Evolutionary conservation across 805 yeast genomes (phyloP).

Genomic region (Ogataea haglerorum): DNA sequence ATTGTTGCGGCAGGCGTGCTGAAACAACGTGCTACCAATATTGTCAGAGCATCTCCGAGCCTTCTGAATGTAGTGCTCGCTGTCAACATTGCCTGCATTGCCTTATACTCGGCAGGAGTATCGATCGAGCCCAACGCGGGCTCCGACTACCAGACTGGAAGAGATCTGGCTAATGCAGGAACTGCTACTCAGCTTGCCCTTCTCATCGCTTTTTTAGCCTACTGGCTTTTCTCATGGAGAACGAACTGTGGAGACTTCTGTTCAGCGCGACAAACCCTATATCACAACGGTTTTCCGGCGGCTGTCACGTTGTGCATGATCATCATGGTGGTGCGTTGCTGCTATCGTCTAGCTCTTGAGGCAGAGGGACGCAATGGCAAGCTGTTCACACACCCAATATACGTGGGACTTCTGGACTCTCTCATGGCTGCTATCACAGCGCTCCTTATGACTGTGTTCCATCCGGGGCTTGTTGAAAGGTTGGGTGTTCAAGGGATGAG

Average conservation of each 20-base stretch:
- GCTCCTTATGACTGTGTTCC: constrained; percentile 46
- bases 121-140: constrained; percentile 33
- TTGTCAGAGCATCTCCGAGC: neutral
- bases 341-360: constrained; percentile 69
- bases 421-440: constrained; percentile 54
- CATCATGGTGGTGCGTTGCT: constrained; percentile 60
- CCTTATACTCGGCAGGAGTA: constrained; percentile 41
- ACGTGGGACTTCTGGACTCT: constrained; percentile 58
- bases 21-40: constrained; percentile 25
- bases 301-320: constrained; percentile 44
- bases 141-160: constrained; percentile 44
- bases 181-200: constrained; percentile 68
- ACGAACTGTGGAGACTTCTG: neutral
- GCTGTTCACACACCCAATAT: constrained; percentile 57
- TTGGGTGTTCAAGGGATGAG: neutral
- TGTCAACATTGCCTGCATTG: neutral
- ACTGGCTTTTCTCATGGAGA: neutral
- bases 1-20: constrained; percentile 61
- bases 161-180: constrained; percentile 71
- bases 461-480: constrained; percentile 53
- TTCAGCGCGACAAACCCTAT: neutral
- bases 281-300: constrained; percentile 42
- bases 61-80: neutral
- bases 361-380: constrained; percentile 70
- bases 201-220: constrained; percentile 37